Evolutionary conservation across 257 asterid species (phyloP), one percentile per base, ranked within the genome.

Genomic region (Plantago elongata): DNA sequence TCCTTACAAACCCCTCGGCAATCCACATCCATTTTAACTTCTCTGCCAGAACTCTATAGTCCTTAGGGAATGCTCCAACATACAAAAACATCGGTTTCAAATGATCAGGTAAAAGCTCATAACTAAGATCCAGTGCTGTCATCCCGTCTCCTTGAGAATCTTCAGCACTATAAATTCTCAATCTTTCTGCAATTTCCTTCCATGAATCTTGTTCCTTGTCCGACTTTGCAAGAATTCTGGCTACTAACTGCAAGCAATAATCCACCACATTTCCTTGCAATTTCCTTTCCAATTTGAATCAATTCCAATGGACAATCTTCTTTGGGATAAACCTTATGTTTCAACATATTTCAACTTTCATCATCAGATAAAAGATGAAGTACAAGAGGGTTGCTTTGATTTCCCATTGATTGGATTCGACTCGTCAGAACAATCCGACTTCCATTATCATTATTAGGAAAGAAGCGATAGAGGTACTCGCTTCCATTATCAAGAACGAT

Each of bases 341-440:
- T 34, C 22, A 66, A 34, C 2, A 66, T 7, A n/a, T 57, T 15
- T 64, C 71, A 66, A 66, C 71, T 56, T 15, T 66, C 64, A 27
- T 45, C 64, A 15, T 45, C 17, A 57, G 63, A 22, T 12, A 66
- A 66, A 5, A 11, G 50, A 5, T 9, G 13, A 40, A 66, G 57
- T 11, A 3, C 9, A 12, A 55, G 11, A 5, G 58, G 47, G 15
- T 43, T 29, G 14, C 54, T 55, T n/a, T 65, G n/a, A 12, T 17
- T 11, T 27, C 14, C 62, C 18, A 10, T 52, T 52, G 47, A 42
- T 11, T 34, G 27, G 13, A n/a, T 18, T 29, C 46, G 70, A 10
- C 54, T 65, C 0, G 70, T 65, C 42, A 65, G 17, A 38, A 65
- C 9, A 1, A 65, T 54, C 51, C 70, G 49, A 17, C 70, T 65